Base-by-base conservation (phyloP, 495 filamentous ascomycete genomes). In the Talaromyces nanjingensis region DNA sequence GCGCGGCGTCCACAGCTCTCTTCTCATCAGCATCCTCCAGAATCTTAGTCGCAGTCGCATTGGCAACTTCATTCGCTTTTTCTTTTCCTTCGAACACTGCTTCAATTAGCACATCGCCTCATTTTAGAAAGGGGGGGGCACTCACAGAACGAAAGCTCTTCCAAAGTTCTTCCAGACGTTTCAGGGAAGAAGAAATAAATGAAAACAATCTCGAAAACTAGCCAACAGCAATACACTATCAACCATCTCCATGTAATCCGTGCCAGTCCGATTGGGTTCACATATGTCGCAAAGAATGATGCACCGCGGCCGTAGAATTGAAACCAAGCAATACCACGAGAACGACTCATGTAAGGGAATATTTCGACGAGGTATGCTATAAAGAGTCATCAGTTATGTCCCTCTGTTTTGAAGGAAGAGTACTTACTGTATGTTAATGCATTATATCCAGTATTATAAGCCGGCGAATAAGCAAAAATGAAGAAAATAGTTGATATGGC, bases 371-470 rank as follows among this genome's bases (percentile, higher is more conserved):
- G 61, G 69, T 75, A 73, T 56, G 53, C 53, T 56, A 22, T 4
- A 11, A 4, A 56, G 14, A 56, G 27, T 56, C 22, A 14, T 56
- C 4, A 29, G 24, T 4, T 5, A 12, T 29, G 27, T 3, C 0
- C 20, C 4, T 25, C 0, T 27, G 1, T 16, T 54, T 5, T 14
- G 8, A 56, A 0, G 12, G 6, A 11, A 29, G 9, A 11, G 11
- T 56, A 27, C 53, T 24, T 68, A 86, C 83, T 87, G 69, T 87
- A 89, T 1, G 86, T 86, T 39, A 88, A 74, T 37, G 86, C 85
- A 62, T 89, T 89, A 67, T 88, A 87, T n/a, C 84, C 86, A 62
- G 89, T 77, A 66, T 87, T 89, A 65, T 89, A 89, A 65, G 81
- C 83, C 3, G 86, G 86, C 1, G 79, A 81, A 68, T 88, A 89